phyloP scores from a whole-genome alignment of 23 red algal genomes.

The Gracilaria vermiculophylla region DNA sequence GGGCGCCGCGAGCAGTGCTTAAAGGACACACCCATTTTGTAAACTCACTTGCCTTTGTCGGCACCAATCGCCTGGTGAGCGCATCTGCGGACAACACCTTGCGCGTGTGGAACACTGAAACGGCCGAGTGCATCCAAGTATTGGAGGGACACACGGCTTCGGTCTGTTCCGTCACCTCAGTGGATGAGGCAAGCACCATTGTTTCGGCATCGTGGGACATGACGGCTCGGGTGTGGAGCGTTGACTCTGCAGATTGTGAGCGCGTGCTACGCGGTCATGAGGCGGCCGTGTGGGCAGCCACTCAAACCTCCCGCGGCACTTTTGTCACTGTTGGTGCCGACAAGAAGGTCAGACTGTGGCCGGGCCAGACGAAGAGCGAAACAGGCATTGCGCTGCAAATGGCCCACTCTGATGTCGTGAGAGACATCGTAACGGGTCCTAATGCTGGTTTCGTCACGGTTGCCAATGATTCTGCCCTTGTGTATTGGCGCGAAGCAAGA shows the following conservation, averaged over 20 bases:
- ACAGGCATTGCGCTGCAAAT: conserved; percentile 14
- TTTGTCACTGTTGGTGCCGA: conserved; percentile 73
- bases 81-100: conserved; percentile 72
- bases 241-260: conserved; percentile 18
- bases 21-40: conserved; percentile 73
- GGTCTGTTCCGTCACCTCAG: conserved; percentile 39
- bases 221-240: conserved; percentile 49
- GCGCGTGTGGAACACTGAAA: conserved; percentile 73
- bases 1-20: conserved; percentile 9
- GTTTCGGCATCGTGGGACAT: conserved; percentile 45
- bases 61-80: conserved; percentile 16
- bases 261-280: conserved; percentile 66
- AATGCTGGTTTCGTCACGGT: conserved; percentile 62
- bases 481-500: conserved; percentile 34
- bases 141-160: conserved; percentile 37
- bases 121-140: conserved; percentile 23
- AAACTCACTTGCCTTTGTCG: conserved; percentile 48
- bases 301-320: conserved; percentile 31
- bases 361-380: conserved; percentile 16
- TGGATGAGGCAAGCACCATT: background rate
- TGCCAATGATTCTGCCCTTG: conserved; percentile 65
- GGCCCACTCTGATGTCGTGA: conserved; percentile 74
- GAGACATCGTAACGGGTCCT: conserved; percentile 52
- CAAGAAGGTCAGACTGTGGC: conserved; percentile 67
- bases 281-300: conserved; percentile 75